Evolutionary conservation across 305 asterid species (phyloP), one percentile per base, ranked within the genome.

Genomic region (Plantago coronopus): DNA sequence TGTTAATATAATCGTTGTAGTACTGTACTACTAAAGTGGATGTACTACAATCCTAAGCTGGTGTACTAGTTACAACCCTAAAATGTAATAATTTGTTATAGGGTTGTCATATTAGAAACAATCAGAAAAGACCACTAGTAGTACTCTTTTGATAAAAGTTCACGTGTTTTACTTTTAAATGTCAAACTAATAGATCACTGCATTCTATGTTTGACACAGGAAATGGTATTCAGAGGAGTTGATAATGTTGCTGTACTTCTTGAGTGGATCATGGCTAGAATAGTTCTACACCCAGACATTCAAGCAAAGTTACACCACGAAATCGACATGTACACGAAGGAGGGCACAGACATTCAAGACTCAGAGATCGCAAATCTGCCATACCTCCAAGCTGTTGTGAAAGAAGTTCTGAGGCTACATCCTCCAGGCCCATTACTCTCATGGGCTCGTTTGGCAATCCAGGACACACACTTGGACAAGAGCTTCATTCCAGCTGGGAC

Each of bases 351-450:
- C 0, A 59, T 84, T 49, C 69, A 48, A 8, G 88, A 81, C 47
- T 74, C 78, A 0, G 81, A 79, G 29, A 62, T 84, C 11, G 62
- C 79, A 19, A 75, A 77, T 44, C 83, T 84, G 16, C 80, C 79
- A 0, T 84, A 77, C 55, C 85, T 81, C 31, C 83, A 74, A 46
- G 76, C 93, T 51, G 63, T 78, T 11, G 84, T 81, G 2, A 81
- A 84, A 48, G 88, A 81, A 57, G 83, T 71, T 1, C 48, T 84
- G 8, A 72, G 88, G 6, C 57, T 79, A 38, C 88, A 81, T 22
- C 86, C 88, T 6, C 86, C 91, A 3, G 86, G 93, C 57, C 86
- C 88, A 16, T 49, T 84, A 4, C 88, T 84, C 60, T 81, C 88
- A 3, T 84, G 88, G 93, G 86, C 88, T 62, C 88, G 88, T 22